Evolutionary conservation across 1,284 basidiomycete species (phyloP), one percentile per base, ranked within the genome.

Genomic region (Ceratobasidium theobromae): DNA sequence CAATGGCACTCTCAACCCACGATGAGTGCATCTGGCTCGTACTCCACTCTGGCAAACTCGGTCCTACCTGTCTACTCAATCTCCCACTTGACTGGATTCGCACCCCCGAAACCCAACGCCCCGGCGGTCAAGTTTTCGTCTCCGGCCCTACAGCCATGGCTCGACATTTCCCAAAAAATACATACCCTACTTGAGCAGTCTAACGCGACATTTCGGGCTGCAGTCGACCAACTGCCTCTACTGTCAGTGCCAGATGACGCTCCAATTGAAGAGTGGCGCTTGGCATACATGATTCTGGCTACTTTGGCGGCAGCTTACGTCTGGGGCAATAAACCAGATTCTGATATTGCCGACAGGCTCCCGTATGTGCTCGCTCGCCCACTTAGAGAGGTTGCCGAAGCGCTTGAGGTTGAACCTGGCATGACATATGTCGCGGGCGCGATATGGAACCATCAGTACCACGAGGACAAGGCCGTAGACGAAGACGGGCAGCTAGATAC

Each of bases 241-340:
- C 43, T 58, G 12, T 21, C 41, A 33, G 43, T 58, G 28, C 55
- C 55, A 11, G 55, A 58, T 25, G 45, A 48, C 12, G 55, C 55
- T 28, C 55, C 55, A 25, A 30, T 58, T 14, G 55, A 58, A 46
- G 55, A 58, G 21, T 58, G 55, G 55, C 55, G 55, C 9, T 35
- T 58, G 6, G 55, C 55, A 14, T 58, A 58, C 35, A 35, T 48
- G 2, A 3, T 48, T 6, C 55, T 58, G 8, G 33, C 33, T 32
- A 58, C 55, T 32, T 11, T 58, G 21, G 41, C 55, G 5, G 55
- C 55, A 25, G 55, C 55, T 8, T 58, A 58, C 30, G 32, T 58
- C 21, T 58, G 55, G 55, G 55, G 55, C 27, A 45, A 41, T 21
- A 18, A 30, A 18, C 41, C 55, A 11, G 43, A 58, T 5, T n/a